phyloP scores from a whole-genome alignment of 2,329 filamentous ascomycete genomes.

The Hymenoscyphus salicellus region DNA sequence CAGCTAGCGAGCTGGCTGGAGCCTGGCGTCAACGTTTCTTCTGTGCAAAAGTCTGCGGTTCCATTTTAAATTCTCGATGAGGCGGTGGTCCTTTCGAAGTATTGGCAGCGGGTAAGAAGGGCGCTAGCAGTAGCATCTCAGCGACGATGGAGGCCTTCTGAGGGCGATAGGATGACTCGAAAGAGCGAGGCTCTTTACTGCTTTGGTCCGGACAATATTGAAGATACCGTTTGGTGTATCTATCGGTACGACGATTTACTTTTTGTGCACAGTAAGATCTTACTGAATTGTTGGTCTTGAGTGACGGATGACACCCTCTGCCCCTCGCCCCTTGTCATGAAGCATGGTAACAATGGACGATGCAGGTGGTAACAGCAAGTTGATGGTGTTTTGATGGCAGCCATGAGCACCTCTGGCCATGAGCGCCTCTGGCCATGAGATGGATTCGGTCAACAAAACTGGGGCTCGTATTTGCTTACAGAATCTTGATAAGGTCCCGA shows the following conservation, averaged over 20 bases:
- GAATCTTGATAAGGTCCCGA: not conserved
- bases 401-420: not conserved
- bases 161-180: not conserved
- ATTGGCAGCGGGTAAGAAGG: not conserved
- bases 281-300: not conserved
- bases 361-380: not conserved
- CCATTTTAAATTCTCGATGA: not conserved
- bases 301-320: not conserved
- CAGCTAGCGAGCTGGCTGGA: not conserved
- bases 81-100: not conserved
- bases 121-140: not conserved
- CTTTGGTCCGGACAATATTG: not conserved
- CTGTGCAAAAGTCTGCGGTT: not conserved
- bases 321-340: not conserved
- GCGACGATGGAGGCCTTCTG: not conserved
- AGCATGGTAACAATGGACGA: not conserved
- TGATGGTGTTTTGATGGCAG: not conserved
- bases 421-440: not conserved
- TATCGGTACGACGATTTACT: not conserved
- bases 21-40: not conserved
- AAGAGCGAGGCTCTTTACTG: not conserved
- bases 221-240: not conserved
- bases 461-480: slow-evolving; percentile 1
- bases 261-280: not conserved
- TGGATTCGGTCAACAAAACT: not conserved